phyloP scores from a whole-genome alignment of 2,329 filamentous ascomycete genomes.

The Penicillium sclerotigenum region DNA sequence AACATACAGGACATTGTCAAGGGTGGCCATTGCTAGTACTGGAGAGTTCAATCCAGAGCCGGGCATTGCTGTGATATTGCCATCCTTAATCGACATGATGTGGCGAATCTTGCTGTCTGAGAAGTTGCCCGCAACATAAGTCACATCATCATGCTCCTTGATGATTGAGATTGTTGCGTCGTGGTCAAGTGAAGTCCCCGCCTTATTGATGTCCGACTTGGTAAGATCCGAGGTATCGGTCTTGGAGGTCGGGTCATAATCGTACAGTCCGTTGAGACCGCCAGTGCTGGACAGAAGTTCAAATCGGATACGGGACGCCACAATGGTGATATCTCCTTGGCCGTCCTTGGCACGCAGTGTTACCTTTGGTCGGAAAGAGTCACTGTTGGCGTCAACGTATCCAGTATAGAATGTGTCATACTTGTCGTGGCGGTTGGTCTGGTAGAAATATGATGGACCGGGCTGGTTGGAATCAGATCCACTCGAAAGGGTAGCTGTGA shows the following conservation, averaged over 20 bases:
- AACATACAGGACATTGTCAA: constrained; percentile 68
- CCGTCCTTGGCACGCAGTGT: constrained; percentile 68
- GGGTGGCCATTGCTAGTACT: constrained; percentile 68
- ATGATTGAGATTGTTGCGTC: constrained; percentile 69
- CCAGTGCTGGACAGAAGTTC: constrained; percentile 59
- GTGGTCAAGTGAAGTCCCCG: constrained; percentile 66
- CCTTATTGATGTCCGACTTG: constrained; percentile 70
- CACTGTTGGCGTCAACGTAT: constrained; percentile 70
- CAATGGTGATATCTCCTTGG: constrained; percentile 65
- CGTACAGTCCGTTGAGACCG: constrained; percentile 84
- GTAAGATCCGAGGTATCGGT: constrained; percentile 63
- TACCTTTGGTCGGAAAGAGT: constrained; percentile 73
- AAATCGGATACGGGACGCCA: constrained; percentile 87
- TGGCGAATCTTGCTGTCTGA: constrained; percentile 66
- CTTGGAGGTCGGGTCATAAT: constrained; percentile 68
- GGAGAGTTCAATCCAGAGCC: constrained; percentile 75
- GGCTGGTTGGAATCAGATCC: constrained; percentile 45
- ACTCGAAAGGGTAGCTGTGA: constrained; percentile 68
- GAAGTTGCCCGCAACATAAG: constrained; percentile 84
- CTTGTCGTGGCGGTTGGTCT: constrained; percentile 95
- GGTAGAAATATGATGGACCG: constrained; percentile 65
- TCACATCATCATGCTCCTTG: constrained; percentile 59
- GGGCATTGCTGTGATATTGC: constrained; percentile 59
- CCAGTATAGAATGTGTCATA: constrained; percentile 91
- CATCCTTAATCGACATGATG: constrained; percentile 68